These are phyloP conservation scores for Fusarium sp. DNA, from an alignment of 2,329 filamentous ascomycete species.

Conservation along the genomic window DNA sequence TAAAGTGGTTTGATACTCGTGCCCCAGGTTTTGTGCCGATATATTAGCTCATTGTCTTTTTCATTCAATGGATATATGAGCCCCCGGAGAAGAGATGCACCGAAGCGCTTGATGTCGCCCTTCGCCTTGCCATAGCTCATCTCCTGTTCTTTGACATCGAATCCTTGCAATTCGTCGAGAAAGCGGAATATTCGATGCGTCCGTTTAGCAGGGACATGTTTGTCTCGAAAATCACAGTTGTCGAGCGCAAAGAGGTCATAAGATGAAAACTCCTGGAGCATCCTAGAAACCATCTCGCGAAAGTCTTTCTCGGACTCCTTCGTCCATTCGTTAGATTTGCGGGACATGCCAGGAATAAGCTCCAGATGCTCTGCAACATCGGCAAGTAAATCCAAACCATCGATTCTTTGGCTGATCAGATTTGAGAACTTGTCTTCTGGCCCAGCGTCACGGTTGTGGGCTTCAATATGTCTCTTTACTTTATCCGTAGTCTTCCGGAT, in stretches of 20 bases:
- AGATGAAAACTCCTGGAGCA: neutral
- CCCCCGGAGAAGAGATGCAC: constrained; percentile 30
- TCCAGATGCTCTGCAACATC: constrained; percentile 38
- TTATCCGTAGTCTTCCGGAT: constrained; percentile 33
- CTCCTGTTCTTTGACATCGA: neutral
- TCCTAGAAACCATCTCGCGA: neutral
- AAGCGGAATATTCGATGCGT: constrained; percentile 23
- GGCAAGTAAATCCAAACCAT: constrained; percentile 35
- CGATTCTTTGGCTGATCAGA: constrained; percentile 37
- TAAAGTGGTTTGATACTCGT: neutral
- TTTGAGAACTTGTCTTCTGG: constrained; percentile 18
- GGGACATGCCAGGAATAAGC: neutral
- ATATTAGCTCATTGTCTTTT: neutral
- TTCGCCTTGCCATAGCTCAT: constrained; percentile 25
- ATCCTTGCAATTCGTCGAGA: constrained; percentile 38
- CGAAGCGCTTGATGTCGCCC: constrained; percentile 41
- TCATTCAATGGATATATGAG: constrained; percentile 29
- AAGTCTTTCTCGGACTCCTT: neutral
- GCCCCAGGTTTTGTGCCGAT: neutral
- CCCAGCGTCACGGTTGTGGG: constrained; percentile 21
- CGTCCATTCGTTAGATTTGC: neutral
- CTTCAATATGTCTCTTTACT: constrained; percentile 31
- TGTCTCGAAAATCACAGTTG: constrained; percentile 18
- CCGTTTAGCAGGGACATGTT: constrained; percentile 22
- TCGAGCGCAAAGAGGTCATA: constrained; percentile 34